Evolutionary conservation across 495 filamentous ascomycete species (phyloP), one percentile per base, ranked within the genome.

Genomic region (Cetradonia linearis): DNA sequence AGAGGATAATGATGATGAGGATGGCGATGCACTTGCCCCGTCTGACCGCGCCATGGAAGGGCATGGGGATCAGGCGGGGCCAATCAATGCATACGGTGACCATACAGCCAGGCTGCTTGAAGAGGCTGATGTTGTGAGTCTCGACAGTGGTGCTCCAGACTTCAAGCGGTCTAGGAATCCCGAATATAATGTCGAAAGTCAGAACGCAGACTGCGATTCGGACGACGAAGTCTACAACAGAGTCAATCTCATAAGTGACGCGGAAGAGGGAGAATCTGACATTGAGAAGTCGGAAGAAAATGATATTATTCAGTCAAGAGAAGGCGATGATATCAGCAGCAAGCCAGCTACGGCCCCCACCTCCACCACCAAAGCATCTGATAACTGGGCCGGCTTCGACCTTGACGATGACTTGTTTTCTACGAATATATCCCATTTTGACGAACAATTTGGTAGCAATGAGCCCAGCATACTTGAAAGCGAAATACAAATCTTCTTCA

Each of bases 181-280:
- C 11, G 9, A 8, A 46, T 14, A 2, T 18, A 27, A 47, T 20
- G 27, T 11, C 20, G 25, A 14, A 10, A 34, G 6, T 36, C 20
- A 36, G 33, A 25, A 31, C 25, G 20, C 11, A 5, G 16, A 53
- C 20, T 28, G 48, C 36, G 50, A 61, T 55, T 55, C 52, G n/a
- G 81, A 86, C 61, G 84, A 90, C 59, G 84, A 86, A 58, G 80
- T 78, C 49, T 86, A 87, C 67, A 84, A 83, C 16, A 87, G 77
- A 20, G 83, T 92, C 37, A 85, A 91, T 64, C 81, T 87, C 40
- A 86, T 94, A 61, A 86, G 81, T 58, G 88, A 91, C 52, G 85
- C 79, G 10, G 86, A 88, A 62, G 85, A 87, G 55, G 86, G 89
- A 70, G 86, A 89, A 64, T 78, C 83, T 67, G 81, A 84, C 74